Evolutionary conservation across 352 stramenopile genomes (phyloP), one percentile per base, ranked within the genome.

Genomic region (Phytophthora crassamura): DNA sequence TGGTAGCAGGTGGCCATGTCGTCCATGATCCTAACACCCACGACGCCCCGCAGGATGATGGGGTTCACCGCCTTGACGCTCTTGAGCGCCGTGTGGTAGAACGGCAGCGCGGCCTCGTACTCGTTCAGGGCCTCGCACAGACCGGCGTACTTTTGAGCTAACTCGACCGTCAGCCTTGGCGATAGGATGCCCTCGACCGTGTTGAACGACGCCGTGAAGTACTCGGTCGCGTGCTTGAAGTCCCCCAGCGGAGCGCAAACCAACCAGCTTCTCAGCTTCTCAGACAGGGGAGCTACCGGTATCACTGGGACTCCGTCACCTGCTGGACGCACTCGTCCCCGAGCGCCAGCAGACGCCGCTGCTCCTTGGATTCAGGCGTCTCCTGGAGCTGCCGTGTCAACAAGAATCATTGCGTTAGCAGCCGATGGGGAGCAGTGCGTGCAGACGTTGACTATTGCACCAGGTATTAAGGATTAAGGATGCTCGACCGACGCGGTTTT

Each of bases 81-180:
- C 57, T 59, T 59, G 8, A 59, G 39, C 15, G 57, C 57, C 39
- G 47, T 59, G 33, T 47, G 47, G 39, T 65, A 65, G 39, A 40
- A 65, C 7, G 14, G 33, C 18, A 53, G 30, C 15, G 54, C 54
- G 7, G 54, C 42, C 35, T 50, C 54, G n/a, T 62, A 34, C 33
- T 62, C 7, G 30, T 38, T 35, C 30, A 65, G 5, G 4, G 9
- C 9, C 39, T 59, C 57, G 28, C 38, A 59, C 7, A 53, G 5
- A 7, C 0, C 16, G 8, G 46, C 57, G 32, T 50, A 51, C 28
- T 9, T 1, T 25, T 16, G 38, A 15, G 36, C 45, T 12, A 7
- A 1, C 18, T 33, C 12, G 28, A 58, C 38, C 11, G 15, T 66
- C 35, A 7, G 3, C 0, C 1, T 10, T 18, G 48, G 47, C 22